Conservation (phyloP, 2,329 filamentous ascomycete species). For the Canariomyces notabilis region DNA sequence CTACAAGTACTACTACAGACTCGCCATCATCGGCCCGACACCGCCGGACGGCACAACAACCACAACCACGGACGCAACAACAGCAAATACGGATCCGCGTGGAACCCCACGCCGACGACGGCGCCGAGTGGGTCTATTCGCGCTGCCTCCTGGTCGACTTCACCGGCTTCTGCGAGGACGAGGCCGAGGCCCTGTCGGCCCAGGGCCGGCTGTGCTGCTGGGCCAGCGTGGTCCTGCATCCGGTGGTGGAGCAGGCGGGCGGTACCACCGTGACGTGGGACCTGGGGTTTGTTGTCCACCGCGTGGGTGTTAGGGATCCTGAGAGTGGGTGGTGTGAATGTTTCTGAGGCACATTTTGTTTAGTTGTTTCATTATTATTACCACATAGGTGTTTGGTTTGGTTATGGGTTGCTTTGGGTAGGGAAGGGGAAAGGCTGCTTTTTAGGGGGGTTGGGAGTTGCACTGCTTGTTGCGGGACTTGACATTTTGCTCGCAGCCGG, state of each 20-base stretch:
- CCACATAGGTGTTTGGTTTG: no score
- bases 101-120: constrained; percentile 22
- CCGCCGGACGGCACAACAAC: neutral
- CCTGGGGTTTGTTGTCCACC: constrained; percentile 21
- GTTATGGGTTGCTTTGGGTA: no score
- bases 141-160: constrained; percentile 24
- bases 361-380: no score
- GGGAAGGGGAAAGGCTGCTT: no score
- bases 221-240: constrained; percentile 20
- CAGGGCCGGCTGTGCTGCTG: constrained; percentile 22
- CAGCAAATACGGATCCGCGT: constrained; percentile 1
- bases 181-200: constrained; percentile 18
- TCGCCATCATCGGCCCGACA: neutral
- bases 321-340: constrained; percentile 15
- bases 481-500: no score
- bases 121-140: constrained; percentile 23
- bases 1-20: no score
- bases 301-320: constrained; percentile 13
- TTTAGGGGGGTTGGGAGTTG: no score
- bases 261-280: constrained; percentile 15
- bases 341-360: constrained; percentile 3
- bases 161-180: constrained; percentile 19
- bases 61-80: neutral
- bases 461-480: no score
- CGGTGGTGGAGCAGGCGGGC: neutral